Evolutionary conservation across 2,329 filamentous ascomycete genomes (phyloP), one percentile per base, ranked within the genome.

Genomic region (Cercospora canescens): DNA sequence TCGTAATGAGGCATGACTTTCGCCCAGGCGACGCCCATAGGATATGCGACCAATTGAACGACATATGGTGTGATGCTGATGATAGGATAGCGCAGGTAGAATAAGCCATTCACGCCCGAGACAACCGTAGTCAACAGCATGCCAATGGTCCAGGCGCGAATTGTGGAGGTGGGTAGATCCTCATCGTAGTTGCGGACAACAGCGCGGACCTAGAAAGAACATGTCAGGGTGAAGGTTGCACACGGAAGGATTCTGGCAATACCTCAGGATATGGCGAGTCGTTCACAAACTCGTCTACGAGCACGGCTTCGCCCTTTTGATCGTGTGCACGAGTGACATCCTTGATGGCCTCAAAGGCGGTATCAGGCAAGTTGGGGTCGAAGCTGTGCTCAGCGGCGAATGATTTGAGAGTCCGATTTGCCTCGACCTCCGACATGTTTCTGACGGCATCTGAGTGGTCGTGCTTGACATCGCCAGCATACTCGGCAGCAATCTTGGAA

Each of bases 41-140:
- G 93, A 74, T 96, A 93, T 57, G 93, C 91, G 64, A 96, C 86
- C 66, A 96, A 83, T 73, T 94, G 84, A 26, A 92, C 92, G 81
- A 96, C 95, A 71, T 96, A 91, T 50, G 92, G 92, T 21, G 91
- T 93, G 74, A 96, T 94, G 66, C 89, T 90, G 79, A 96, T 92
- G 79, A 91, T 94, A 37, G 93, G 93, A 83, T 95, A 96, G 85
- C 93, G 87, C 76, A 96, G 83, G 56, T 91, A 93, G 82, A 96
- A 96, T 80, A 96, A 94, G 41, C 95, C 81, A 78, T 95, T 96
- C 50, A 73, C 67, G 3, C 61, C 85, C 1, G 87, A 88, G n/a
- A 86, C 87, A 64, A 89, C 73, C 0, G 87, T 89, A 65, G 87
- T 86, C 52, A 89, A 81, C 11, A 89, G 4, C 71, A 89, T 66